Evolutionary conservation across 1,139 yeast genomes (phyloP).

Genomic region (Suhomyces bokatorum): DNA sequence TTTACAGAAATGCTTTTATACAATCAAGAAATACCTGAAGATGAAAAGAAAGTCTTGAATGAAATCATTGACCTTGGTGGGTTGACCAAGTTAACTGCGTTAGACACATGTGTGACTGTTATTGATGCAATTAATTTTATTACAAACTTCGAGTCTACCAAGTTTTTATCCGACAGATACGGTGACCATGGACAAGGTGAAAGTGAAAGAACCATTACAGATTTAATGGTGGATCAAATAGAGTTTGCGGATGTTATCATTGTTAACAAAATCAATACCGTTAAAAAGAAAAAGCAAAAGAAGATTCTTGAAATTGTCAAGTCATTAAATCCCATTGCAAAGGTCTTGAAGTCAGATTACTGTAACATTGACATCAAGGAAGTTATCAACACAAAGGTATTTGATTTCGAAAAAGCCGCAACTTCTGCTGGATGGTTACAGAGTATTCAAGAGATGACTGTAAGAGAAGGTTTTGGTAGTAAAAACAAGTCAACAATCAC

Average conservation of each 20-base stretch:
- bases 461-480: slow-evolving; percentile 36
- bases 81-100: slow-evolving; percentile 33
- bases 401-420: slow-evolving; percentile 41
- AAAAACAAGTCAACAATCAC: slow-evolving; percentile 20
- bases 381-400: slow-evolving; percentile 35
- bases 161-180: slow-evolving; percentile 40
- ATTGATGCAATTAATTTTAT: slow-evolving; percentile 43
- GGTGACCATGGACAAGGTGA: slow-evolving; percentile 41
- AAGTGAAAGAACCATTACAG: slow-evolving; percentile 44
- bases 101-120: slow-evolving; percentile 51
- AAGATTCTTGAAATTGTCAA: slow-evolving; percentile 31
- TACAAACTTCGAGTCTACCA: slow-evolving; percentile 42
- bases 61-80: slow-evolving; percentile 41
- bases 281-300: slow-evolving; percentile 23
- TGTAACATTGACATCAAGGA: slow-evolving; percentile 35
- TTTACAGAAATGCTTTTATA: slow-evolving; percentile 32
- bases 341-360: slow-evolving; percentile 33
- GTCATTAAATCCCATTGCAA: slow-evolving; percentile 43
- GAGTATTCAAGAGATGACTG: slow-evolving; percentile 40
- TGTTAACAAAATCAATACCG: slow-evolving; percentile 35
- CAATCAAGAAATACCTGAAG: slow-evolving; percentile 18
- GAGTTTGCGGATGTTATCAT: slow-evolving; percentile 47
- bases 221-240: slow-evolving; percentile 46
- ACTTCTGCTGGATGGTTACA: slow-evolving; percentile 50
- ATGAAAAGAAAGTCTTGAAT: slow-evolving; percentile 27